These are phyloP conservation scores for Saururus chinensis DNA, from an alignment of 164 flowering plant species.

Conservation along the genomic window DNA sequence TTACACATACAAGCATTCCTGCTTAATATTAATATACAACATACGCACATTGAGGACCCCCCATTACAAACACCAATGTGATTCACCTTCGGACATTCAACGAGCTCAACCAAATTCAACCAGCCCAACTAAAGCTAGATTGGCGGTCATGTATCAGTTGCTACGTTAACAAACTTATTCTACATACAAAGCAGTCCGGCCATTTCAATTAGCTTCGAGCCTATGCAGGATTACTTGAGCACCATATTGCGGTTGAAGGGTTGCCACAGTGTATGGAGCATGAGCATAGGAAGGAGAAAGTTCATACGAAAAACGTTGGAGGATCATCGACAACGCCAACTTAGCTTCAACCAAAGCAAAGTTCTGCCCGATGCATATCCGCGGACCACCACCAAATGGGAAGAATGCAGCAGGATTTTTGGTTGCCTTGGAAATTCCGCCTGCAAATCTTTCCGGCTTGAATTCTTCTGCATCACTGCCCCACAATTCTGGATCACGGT, in stretches of 20 bases:
- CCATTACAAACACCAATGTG: too few species aligned
- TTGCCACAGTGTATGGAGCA: constrained; percentile 2
- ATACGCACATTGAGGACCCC: too few species aligned
- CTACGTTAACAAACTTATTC: not conserved
- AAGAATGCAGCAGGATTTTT: constrained; percentile 5
- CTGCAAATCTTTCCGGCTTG: constrained; percentile 17
- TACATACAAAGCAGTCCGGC: not conserved
- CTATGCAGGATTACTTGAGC: constrained; percentile 9
- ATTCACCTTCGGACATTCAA: too few species aligned
- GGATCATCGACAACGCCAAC: constrained; percentile 10
- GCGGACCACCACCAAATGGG: constrained; percentile 19
- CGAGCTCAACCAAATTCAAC: too few species aligned
- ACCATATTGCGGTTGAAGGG: constrained; percentile 11
- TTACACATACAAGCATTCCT: too few species aligned
- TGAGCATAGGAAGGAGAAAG: constrained; percentile 9
- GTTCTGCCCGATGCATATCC: constrained; percentile 13
- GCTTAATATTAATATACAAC: too few species aligned
- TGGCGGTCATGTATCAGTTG: too few species aligned
- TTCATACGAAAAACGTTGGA: constrained; percentile 9
- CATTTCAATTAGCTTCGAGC: not conserved
- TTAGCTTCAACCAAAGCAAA: constrained; percentile 13
- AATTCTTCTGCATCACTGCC: constrained; percentile 16
- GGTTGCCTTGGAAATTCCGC: constrained; percentile 12
- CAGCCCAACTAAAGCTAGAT: too few species aligned
- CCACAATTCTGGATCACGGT: constrained; percentile 10